Conservation (phyloP, 495 filamentous ascomycete genomes). For the Penicillium pulvis region DNA sequence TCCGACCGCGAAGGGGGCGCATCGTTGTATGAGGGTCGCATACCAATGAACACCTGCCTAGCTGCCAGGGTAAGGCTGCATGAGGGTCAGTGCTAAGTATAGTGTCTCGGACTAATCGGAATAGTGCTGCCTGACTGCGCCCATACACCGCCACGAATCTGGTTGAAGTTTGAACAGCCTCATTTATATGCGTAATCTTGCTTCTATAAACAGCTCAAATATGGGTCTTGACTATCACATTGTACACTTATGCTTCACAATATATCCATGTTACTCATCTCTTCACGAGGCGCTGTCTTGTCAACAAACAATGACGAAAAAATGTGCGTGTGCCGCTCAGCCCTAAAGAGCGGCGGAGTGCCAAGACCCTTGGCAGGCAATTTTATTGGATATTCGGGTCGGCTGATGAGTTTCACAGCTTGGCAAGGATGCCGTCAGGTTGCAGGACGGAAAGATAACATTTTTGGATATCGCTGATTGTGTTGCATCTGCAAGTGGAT, state of each 20-base stretch:
- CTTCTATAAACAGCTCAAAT: not conserved
- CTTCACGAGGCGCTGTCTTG: not conserved
- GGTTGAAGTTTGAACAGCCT: slow-evolving; percentile 6
- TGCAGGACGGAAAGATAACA: slow-evolving; percentile 25
- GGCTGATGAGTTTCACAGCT: slow-evolving; percentile 19
- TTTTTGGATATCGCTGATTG: slow-evolving; percentile 25
- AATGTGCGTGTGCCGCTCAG: slow-evolving; percentile 7
- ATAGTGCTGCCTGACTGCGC: slow-evolving; percentile 28
- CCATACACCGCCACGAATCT: slow-evolving; percentile 18
- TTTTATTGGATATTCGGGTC: slow-evolving; percentile 17
- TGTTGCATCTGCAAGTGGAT: slow-evolving; percentile 18
- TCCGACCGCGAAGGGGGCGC: slow-evolving; percentile 2
- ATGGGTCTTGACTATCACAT: not conserved
- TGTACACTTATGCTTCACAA: too few relatives aligned
- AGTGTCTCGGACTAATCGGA: slow-evolving; percentile 18
- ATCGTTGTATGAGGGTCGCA: not conserved
- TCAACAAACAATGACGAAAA: not conserved
- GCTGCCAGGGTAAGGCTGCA: not conserved
- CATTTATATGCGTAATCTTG: not conserved
- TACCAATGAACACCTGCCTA: not conserved
- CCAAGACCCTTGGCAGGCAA: slow-evolving; percentile 27
- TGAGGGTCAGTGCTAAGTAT: slow-evolving; percentile 16
- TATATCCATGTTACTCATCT: too few relatives aligned
- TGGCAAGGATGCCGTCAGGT: slow-evolving; percentile 23
- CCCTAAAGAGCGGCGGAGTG: slow-evolving; percentile 16